These are phyloP conservation scores for Kalmanozyma brasiliensis DNA, from an alignment of 1,284 basidiomycete species.

Conservation along the genomic window DNA sequence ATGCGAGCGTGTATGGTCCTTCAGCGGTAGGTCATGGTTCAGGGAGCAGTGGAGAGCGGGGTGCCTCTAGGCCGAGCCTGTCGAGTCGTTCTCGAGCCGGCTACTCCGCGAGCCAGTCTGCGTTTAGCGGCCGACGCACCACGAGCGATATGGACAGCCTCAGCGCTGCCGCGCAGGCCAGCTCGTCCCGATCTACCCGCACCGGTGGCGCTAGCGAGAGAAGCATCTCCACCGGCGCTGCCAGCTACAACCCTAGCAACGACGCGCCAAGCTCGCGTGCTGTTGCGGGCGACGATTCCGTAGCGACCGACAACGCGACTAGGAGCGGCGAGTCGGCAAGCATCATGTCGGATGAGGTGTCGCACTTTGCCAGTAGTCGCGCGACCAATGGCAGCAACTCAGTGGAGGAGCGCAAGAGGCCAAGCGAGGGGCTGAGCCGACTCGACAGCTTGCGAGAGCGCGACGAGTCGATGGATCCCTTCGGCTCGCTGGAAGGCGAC, in stretches of 20 bases:
- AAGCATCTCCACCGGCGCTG: constrained; percentile 45
- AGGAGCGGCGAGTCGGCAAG: constrained; percentile 14
- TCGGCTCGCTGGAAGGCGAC: too few species aligned
- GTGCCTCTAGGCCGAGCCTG: constrained; percentile 12
- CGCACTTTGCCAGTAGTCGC: constrained; percentile 27
- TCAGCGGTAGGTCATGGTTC: constrained; percentile 35
- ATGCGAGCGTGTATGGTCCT: constrained; percentile 43
- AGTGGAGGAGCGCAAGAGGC: constrained; percentile 19
- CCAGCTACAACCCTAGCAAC: constrained; percentile 50
- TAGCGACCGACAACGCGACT: constrained; percentile 7
- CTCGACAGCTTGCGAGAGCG: constrained; percentile 42
- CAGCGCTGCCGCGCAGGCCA: constrained; percentile 33
- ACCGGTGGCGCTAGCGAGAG: constrained; percentile 30
- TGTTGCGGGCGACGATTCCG: constrained; percentile 32
- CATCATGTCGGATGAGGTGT: constrained; percentile 2
- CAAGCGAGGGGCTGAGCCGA: constrained; percentile 19
- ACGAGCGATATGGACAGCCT: constrained; percentile 44
- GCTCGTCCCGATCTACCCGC: constrained; percentile 40
- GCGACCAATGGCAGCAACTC: constrained; percentile 39
- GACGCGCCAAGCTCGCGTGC: constrained; percentile 39
- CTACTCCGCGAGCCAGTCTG: constrained; percentile 45
- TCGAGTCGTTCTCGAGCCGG: constrained; percentile 36
- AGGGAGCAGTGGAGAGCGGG: constrained; percentile 30
- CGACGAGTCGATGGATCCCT: constrained; percentile 19
- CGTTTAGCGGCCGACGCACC: constrained; percentile 29